Evolutionary conservation across 176 grass and related monocot species (phyloP).

Genomic region (Lolium multiflorum): DNA sequence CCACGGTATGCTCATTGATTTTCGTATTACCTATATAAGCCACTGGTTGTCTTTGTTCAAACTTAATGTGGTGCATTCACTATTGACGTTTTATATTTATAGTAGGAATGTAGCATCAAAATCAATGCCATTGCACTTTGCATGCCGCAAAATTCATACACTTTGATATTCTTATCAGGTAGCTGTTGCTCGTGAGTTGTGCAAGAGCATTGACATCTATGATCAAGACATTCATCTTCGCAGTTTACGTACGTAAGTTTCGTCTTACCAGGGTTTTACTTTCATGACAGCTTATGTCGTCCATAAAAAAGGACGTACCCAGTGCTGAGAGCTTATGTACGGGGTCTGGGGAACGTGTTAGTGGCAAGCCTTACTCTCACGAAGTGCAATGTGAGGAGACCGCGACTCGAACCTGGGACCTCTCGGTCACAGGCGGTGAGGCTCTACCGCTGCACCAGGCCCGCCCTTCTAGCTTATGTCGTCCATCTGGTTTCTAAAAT

Average conservation of each 20-base stretch:
- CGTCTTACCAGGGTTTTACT: not conserved
- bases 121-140: not conserved
- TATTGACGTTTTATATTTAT: constrained; percentile 23
- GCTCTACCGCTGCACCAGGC: no score
- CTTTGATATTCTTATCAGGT: constrained; percentile 60
- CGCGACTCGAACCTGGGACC: no score
- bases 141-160: not conserved
- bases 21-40: not conserved
- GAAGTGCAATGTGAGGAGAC: no score
- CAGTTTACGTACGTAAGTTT: constrained; percentile 79
- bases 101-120: not conserved
- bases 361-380: no score
- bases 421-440: no score
- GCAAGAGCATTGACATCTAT: constrained; percentile 91
- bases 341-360: no score
- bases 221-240: constrained; percentile 94
- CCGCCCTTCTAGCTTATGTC: not conserved
- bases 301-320: no score
- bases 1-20: constrained; percentile 57
- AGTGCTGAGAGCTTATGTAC: no score
- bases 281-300: constrained; percentile 4
- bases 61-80: not conserved
- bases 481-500: not conserved
- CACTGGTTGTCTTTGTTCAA: not conserved
- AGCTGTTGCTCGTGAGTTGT: constrained; percentile 82